These are phyloP conservation scores for Pontederia paniculata DNA, from an alignment of 176 grass and related monocot genomes.

Conservation along the genomic window DNA sequence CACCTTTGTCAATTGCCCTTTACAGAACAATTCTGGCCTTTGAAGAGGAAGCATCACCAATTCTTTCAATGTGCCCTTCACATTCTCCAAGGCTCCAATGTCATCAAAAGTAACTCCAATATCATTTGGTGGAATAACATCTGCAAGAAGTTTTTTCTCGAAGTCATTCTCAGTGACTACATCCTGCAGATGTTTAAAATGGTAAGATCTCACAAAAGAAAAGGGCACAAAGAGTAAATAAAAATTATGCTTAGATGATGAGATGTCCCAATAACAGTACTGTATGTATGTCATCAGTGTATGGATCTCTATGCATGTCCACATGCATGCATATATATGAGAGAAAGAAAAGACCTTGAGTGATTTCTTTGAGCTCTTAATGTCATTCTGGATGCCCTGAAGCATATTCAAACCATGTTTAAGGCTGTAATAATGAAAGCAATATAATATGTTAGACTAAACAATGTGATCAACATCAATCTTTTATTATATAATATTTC, in stretches of 20 bases:
- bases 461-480: not conserved
- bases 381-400: slow-evolving; percentile 87
- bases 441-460: slow-evolving; percentile 10
- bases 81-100: slow-evolving; percentile 98
- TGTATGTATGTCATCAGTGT: slow-evolving; percentile 4
- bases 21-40: slow-evolving; percentile 95
- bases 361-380: slow-evolving; percentile 88
- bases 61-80: slow-evolving; percentile 95
- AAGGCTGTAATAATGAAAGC: slow-evolving; percentile 35
- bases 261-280: not conserved
- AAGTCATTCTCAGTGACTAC: slow-evolving; percentile 96
- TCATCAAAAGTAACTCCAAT: slow-evolving; percentile 98
- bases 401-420: slow-evolving; percentile 86
- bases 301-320: not conserved
- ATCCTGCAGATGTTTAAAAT: slow-evolving; percentile 36
- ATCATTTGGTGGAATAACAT: slow-evolving; percentile 97
- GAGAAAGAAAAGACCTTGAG: slow-evolving; percentile 49
- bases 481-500: not conserved
- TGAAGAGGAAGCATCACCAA: slow-evolving; percentile 98
- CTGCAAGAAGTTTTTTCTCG: slow-evolving; percentile 88
- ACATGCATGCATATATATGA: not conserved
- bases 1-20: slow-evolving; percentile 98
- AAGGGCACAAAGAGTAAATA: not conserved
- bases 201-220: not conserved
- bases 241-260: not conserved